phyloP scores from a whole-genome alignment of 371 early-diverging fungal species.

The Rhizomucor miehei region DNA sequence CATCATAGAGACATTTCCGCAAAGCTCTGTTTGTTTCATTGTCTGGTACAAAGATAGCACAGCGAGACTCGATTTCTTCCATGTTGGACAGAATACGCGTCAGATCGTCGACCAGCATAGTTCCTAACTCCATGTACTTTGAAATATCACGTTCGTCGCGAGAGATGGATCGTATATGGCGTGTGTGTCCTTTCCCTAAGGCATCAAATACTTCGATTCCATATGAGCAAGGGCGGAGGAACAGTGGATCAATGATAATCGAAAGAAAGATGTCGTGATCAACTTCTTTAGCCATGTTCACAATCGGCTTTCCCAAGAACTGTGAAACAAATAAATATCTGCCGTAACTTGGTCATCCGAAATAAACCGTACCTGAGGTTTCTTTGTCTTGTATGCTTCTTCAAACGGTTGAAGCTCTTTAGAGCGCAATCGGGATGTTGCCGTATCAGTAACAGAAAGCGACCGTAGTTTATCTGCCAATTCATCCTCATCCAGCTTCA shows the following conservation, averaged over 20 bases:
- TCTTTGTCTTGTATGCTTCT: constrained; percentile 19
- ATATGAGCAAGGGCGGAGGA: constrained; percentile 21
- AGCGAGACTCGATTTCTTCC: constrained; percentile 10
- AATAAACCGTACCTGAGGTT: constrained; percentile 32
- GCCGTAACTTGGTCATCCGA: no score
- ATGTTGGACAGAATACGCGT: neutral
- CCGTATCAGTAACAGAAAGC: neutral
- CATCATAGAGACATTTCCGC: constrained; percentile 16
- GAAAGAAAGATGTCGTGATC: constrained; percentile 29
- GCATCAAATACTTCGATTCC: constrained; percentile 11
- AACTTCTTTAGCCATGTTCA: constrained; percentile 12
- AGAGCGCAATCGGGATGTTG: constrained; percentile 2
- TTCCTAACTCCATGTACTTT: neutral
- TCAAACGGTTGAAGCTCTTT: no score
- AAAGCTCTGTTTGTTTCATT: constrained; percentile 15
- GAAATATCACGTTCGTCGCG: neutral
- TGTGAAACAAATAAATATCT: no score
- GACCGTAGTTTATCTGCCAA: neutral
- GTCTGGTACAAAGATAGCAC: constrained; percentile 26
- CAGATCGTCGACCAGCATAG: neutral
- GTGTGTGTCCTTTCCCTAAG: neutral
- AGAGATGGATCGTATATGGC: neutral
- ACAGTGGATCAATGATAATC: constrained; percentile 22
- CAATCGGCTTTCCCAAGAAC: constrained; percentile 30
- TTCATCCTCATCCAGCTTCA: no score